Evolutionary conservation across 2,329 filamentous ascomycete species (phyloP), one percentile per base, ranked within the genome.

Genomic region (Xylaria multiplex): DNA sequence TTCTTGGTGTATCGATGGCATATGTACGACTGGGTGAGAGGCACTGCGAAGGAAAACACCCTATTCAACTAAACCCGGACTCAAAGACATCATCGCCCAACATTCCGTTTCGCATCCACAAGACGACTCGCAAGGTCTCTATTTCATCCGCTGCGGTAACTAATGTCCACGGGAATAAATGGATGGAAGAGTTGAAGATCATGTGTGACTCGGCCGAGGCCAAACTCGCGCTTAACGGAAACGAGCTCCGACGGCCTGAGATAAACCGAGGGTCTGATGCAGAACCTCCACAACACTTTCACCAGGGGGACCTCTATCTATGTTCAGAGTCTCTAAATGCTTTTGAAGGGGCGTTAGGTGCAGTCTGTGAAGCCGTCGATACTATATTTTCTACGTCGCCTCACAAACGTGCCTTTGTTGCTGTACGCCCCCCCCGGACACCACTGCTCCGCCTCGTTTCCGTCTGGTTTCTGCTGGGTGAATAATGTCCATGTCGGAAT

Each of bases 401-500:
- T 6, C 90, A 91, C 24, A 88, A 86, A 52, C 88, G 93, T 62
- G 93, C 94, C 0, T 99, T 99, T 77, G 93, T 98, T 56, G 94
- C 91, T 32, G 91, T 98, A 56, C 89, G 96, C 37, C 96, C 96
- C 4, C 4, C 96, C 96, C 0, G 96, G 96, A 0, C 96, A 99
- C 77, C 96, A 99, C 76, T 99, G 96, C 79, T 97, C 95, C 2
- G 88, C 93, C 3, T 88, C 91, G 56, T 90, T 91, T 73, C 96
- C 96, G 0, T 97, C 95, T 2, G 96, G 96, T 0, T 99, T 99
- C 77, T 99, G 96, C 81, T 99, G 96, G 95, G 82, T 99, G 57
- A 99, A 99, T 79, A 99, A 99, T 76, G 93, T 99, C 0, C 95
- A 98, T 76, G 93, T 99, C 24, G 96, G 95, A 0, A 97, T 99